Conservation (phyloP, 768 basidiomycete species). For the Sarcodon aspratus region DNA sequence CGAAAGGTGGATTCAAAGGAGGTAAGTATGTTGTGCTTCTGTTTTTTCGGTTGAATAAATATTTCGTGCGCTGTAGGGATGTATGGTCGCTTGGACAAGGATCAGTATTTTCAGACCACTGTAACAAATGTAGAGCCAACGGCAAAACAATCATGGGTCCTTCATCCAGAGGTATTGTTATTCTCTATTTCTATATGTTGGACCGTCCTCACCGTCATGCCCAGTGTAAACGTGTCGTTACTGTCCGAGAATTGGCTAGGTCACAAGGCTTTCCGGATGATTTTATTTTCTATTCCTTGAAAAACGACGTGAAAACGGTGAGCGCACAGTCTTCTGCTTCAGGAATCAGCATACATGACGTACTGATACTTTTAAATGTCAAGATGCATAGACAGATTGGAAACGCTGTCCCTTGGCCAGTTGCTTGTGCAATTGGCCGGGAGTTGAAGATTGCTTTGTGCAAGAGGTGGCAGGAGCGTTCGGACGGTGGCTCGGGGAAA, state of each 20-base stretch:
- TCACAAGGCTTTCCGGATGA: conserved; percentile 77
- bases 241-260: conserved; percentile 66
- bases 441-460: conserved; percentile 24
- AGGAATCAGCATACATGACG: not conserved
- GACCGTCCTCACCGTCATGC: not conserved
- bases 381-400: conserved; percentile 79
- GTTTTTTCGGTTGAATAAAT: not conserved
- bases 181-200: not conserved
- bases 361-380: not conserved
- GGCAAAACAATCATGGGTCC: conserved; percentile 62
- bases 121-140: conserved; percentile 73
- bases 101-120: conserved; percentile 56
- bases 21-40: conserved; percentile 22
- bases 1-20: conserved; percentile 35
- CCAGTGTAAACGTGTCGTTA: conserved; percentile 61
- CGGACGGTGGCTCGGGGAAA: too few species aligned
- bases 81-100: conserved; percentile 48
- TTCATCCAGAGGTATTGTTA: conserved; percentile 51
- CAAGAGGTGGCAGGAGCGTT: too few species aligned
- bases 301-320: conserved; percentile 49
- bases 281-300: conserved; percentile 47
- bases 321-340: conserved; percentile 12
- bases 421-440: conserved; percentile 53
- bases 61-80: conserved; percentile 23
- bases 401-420: conserved; percentile 65